phyloP scores from a whole-genome alignment of 1,284 basidiomycete species.

The Ustilago cynodontis region DNA sequence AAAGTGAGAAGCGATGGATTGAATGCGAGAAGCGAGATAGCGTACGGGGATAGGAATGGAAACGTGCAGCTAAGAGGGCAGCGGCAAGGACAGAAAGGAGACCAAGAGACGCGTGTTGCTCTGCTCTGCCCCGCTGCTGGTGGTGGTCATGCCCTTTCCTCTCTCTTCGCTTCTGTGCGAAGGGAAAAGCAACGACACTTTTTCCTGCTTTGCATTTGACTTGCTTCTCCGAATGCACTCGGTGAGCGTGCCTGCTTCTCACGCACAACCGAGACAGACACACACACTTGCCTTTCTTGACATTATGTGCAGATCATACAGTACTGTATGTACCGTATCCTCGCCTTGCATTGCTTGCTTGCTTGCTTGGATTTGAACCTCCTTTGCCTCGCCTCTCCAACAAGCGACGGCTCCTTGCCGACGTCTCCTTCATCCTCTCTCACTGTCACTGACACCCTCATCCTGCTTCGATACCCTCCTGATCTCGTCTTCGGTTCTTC shows the following conservation, averaged over 20 bases:
- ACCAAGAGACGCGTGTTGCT: background rate
- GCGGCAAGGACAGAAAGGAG: background rate
- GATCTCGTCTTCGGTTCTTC: background rate
- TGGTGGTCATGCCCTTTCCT: conserved; percentile 10
- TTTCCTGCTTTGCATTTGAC: background rate
- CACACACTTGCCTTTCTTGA: conserved; percentile 1
- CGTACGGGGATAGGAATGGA: conserved; percentile 10
- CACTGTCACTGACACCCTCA: no score
- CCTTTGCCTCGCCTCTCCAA: background rate
- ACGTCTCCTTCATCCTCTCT: background rate
- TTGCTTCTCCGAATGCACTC: conserved; percentile 16
- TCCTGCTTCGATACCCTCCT: no score
- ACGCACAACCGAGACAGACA: no score
- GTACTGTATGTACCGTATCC: no score
- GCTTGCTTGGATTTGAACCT: background rate
- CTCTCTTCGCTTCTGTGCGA: background rate
- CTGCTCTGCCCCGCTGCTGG: background rate
- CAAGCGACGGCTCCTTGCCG: conserved; percentile 8
- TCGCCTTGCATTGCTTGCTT: conserved; percentile 1
- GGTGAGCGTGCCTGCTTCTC: conserved; percentile 20
- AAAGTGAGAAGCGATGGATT: background rate
- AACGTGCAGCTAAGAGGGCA: conserved; percentile 2
- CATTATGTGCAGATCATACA: conserved; percentile 1
- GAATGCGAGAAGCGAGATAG: conserved; percentile 18
- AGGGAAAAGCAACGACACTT: background rate